These are phyloP conservation scores for Magnusiomyces ingens DNA, from an alignment of 1,139 yeast genomes.

Conservation along the genomic window DNA sequence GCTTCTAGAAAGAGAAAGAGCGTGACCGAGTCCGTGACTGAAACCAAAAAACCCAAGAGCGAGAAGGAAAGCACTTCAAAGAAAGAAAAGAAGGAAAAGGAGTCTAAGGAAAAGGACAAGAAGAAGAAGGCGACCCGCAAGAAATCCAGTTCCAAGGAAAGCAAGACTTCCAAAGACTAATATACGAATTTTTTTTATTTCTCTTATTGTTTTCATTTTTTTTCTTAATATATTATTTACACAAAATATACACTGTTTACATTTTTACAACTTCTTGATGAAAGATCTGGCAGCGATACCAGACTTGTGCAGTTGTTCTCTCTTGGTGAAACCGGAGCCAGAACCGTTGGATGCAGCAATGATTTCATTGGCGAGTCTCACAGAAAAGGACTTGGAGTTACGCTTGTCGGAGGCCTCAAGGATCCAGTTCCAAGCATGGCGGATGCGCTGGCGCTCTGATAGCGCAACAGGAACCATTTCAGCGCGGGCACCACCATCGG, in stretches of 20 bases:
- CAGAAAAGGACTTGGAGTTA: conserved; percentile 73
- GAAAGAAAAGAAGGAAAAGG: not conserved
- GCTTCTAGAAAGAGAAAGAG: conserved; percentile 3
- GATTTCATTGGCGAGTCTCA: conserved; percentile 86
- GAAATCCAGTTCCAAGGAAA: conserved; percentile 18
- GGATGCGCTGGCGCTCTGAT: conserved; percentile 70
- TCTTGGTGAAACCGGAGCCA: conserved; percentile 79
- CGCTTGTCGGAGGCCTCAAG: conserved; percentile 77
- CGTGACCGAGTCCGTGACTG: not conserved
- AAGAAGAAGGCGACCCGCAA: conserved; percentile 21
- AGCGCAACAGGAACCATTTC: conserved; percentile 76
- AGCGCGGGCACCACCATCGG: conserved; percentile 82
- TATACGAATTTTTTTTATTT: not conserved
- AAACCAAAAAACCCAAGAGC: conserved; percentile 3
- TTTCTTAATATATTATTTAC: not conserved
- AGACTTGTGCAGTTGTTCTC: conserved; percentile 71
- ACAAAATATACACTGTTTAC: not conserved
- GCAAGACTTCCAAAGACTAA: not conserved
- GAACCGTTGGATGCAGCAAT: conserved; percentile 70
- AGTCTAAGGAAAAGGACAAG: conserved; percentile 9
- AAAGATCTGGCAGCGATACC: conserved; percentile 50
- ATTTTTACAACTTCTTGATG: conserved; percentile 27
- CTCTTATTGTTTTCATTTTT: not conserved
- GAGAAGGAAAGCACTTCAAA: conserved; percentile 3
- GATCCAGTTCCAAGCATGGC: conserved; percentile 87